Evolutionary conservation across 805 yeast species (phyloP), one percentile per base, ranked within the genome.

Genomic region (Vanderwaltozyma yarrowii): DNA sequence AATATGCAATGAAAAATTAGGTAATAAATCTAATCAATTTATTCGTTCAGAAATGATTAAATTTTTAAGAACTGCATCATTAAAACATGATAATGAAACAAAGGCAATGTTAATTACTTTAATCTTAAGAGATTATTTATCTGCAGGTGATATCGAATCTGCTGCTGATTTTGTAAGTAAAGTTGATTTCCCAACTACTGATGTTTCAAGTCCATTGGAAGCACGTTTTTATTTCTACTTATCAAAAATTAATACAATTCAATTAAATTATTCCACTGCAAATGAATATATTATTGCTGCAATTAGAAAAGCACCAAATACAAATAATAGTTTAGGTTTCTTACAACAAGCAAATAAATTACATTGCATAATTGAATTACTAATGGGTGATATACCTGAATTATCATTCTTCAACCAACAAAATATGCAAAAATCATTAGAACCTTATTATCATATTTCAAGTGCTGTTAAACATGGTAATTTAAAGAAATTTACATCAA

Each of bases 331-430:
- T 8, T 61, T 71, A 32, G 98, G 98, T 2, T 92, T 92, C 59
- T 61, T 87, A 46, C 95, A 88, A 62, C 76, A 83, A 37, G 92
- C 96, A 3, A 78, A 88, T 47, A 92, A 92, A 65, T 73, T 92
- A 49, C 81, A 77, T 56, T 82, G 89, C 44, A 71, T 88, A 42
- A 84, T 92, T 51, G 96, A 92, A 64, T 69, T 92, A 54, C 74
- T 92, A 51, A 88, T 89, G 76, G 98, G 99, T 41, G 98, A 92
- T 51, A 80, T 92, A 47, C 98, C 98, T 14, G 95, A 86, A 52
- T 69, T 94, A 47, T 71, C 86, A 35, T 73, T 75, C 27, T 92
- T 92, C 69, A 74, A 76, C 49, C 81, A 83, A 52, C 64, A 74
- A 13, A 64, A 66, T 33, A 64, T 77, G 52, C 76, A 74, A 46